Evolutionary conservation across 176 grass and related monocot species (phyloP), one percentile per base, ranked within the genome.

Genomic region (Tillandsia fasciculata): DNA sequence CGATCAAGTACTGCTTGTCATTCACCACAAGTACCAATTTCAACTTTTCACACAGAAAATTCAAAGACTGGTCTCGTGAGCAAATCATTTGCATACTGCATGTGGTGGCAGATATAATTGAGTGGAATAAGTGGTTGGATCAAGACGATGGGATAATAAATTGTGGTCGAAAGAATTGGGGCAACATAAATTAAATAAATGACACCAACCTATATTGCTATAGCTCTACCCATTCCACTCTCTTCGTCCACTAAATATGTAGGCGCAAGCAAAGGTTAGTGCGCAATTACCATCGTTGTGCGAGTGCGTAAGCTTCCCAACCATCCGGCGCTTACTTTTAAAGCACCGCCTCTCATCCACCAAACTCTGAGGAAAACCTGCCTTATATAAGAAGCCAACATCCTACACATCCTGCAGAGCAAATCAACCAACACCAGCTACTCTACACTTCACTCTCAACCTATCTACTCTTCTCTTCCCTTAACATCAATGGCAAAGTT

Each of bases 321-420:
- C 29, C 29, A 33, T 33, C 29, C 29, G 29, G 29, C 3, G 29
- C 29, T 33, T 33, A 33, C 29, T 33, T 33, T 67, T 49, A 67
- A 66, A n/a, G 65, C 65, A 49, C 65, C 65, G 64, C 28, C 64
- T 42, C 27, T 66, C 48, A 14, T n/a, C 26, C 65, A 67, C 48
- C 65, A 15, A 49, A 67, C 28, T 2, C 65, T 20, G 17, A 28
- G 15, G 10, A 3, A 1, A 59, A 9, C 9, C 17, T 67, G 14
- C 33, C 12, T 67, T 49, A 67, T 67, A 67, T 47, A 48, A 66
- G 28, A n/a, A 48, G 28, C 64, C 8, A 67, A 3, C 12, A 47
- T 49, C 13, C 8, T 9, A 33, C 12, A 18, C 33, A 47, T 67
- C 33, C 27, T 14, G 12, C 33, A 48, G 29, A 48, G 29, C 12